Evolutionary conservation across 2,329 filamentous ascomycete genomes (phyloP), one percentile per base, ranked within the genome.

Genomic region (Calonectria naviculata): DNA sequence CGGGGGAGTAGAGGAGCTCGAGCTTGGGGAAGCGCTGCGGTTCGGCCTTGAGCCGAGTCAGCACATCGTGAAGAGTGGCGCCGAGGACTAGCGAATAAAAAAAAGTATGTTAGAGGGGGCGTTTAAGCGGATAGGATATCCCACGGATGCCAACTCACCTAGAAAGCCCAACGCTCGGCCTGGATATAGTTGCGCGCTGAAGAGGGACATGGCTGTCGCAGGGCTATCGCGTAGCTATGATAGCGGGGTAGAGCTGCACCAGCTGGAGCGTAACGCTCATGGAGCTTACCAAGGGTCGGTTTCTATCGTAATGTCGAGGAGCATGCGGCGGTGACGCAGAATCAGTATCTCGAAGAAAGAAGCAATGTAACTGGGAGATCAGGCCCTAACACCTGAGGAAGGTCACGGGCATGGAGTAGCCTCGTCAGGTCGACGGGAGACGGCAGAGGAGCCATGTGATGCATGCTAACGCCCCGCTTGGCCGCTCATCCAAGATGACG

Each of bases 41-140:
- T 81, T 97, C 94, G 65, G 94, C 93, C 82, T 98, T 98, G 79
- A 98, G 88, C 65, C 94, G 92, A 31, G 94, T 95, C 71, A 98
- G 85, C 78, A 97, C 89, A 80, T 98, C 95, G 84, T 98, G 95
- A 41, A 99, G 90, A 3, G 95, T 98, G 73, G 95, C 94, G 68
- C 97, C 97, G 69, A 99, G 91, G 61, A 93, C 95, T 97, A 58
- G 80, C 21, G 56, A n/a, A 36, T 29, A 44, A 13, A 17, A 52
- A 42, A 58, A 5, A 26, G 17, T 49, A 61, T 42, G 38, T 63
- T 19, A 41, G 38, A 29, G 5, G 29, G 7, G 19, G 41, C 15
- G 26, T 58, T 7, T 8, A n/a, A 24, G 8, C 5, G 7, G 5
- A n/a, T 19, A 8, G 29, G 10, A 38, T 15, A 24, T 26, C 1